These are phyloP conservation scores for Leccinum obscurum DNA, from an alignment of 768 basidiomycete species.

Conservation along the genomic window DNA sequence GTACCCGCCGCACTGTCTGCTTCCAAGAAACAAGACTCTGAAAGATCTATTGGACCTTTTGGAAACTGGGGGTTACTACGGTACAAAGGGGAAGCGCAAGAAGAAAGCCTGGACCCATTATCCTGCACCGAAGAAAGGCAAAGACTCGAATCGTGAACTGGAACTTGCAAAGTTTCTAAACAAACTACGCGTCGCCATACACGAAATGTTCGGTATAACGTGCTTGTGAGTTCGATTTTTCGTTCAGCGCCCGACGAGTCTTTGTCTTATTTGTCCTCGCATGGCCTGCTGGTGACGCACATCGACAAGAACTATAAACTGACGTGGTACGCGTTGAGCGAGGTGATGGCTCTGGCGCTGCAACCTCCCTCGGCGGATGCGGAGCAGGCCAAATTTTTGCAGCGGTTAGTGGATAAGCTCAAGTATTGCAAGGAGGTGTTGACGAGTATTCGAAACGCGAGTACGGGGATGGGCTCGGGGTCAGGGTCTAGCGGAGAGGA, in stretches of 20 bases:
- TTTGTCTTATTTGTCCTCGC: slow-evolving; percentile 44
- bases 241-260: not conserved
- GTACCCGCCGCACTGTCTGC: not conserved
- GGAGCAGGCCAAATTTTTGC: too few relatives aligned
- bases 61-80: not conserved
- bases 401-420: slow-evolving; percentile 73
- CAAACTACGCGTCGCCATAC: not conserved
- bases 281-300: slow-evolving; percentile 79
- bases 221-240: not conserved
- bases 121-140: not conserved
- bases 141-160: not conserved
- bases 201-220: not conserved
- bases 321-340: slow-evolving; percentile 69
- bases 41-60: not conserved
- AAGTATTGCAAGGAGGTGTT: slow-evolving; percentile 88
- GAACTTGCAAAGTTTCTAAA: not conserved
- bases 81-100: not conserved
- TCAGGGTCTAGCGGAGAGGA: slow-evolving; percentile 13
- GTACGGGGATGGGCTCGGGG: slow-evolving; percentile 38
- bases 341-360: slow-evolving; percentile 62
- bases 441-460: slow-evolving; percentile 64
- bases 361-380: slow-evolving; percentile 43
- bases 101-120: not conserved
- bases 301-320: slow-evolving; percentile 88
- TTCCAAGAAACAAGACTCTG: not conserved